A percentile compares a stretch with the other conserved stretches of the same genome.
These are phyloP conservation scores for Phytophthora constricta DNA, from an alignment of 352 stramenopile genomes.

Conservation along the genomic window DNA sequence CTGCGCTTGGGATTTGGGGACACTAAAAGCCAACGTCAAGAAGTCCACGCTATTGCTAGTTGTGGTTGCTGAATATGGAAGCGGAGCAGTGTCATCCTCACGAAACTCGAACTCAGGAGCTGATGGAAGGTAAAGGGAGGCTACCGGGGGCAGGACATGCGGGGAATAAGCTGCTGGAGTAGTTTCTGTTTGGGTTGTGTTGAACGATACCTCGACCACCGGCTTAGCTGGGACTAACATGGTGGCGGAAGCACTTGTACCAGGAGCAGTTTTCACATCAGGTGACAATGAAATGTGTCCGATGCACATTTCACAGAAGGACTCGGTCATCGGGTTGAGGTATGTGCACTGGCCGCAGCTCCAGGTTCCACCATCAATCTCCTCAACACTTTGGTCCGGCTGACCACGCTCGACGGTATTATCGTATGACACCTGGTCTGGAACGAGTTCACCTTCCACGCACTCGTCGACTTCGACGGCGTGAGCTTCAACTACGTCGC, in stretches of 20 bases:
- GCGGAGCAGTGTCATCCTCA: slow-evolving; percentile 11
- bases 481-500: slow-evolving; percentile 47
- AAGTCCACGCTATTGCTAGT: slow-evolving; percentile 43
- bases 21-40: slow-evolving; percentile 57
- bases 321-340: slow-evolving; percentile 56
- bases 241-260: slow-evolving; percentile 27
- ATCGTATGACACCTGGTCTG: slow-evolving; percentile 1
- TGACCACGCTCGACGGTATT: slow-evolving; percentile 13
- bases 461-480: slow-evolving; percentile 43
- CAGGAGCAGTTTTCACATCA: slow-evolving; percentile 26
- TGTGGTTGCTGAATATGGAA: slow-evolving; percentile 10
- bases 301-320: slow-evolving; percentile 70
- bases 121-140: slow-evolving; percentile 31
- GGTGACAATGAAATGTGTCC: slow-evolving; percentile 58
- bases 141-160: slow-evolving; percentile 14
- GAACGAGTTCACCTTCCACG: slow-evolving; percentile 10
- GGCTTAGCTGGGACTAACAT: slow-evolving; percentile 26
- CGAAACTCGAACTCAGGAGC: slow-evolving; percentile 30
- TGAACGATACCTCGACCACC: slow-evolving; percentile 15
- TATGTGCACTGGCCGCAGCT: slow-evolving; percentile 67
- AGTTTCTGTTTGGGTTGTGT: slow-evolving; percentile 5
- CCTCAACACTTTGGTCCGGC: slow-evolving; percentile 1
- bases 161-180: not conserved
- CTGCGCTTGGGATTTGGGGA: not conserved
- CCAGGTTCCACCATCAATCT: slow-evolving; percentile 48